phyloP scores from a whole-genome alignment of 2,329 filamentous ascomycete genomes.

The Colletotrichum shisoi region DNA sequence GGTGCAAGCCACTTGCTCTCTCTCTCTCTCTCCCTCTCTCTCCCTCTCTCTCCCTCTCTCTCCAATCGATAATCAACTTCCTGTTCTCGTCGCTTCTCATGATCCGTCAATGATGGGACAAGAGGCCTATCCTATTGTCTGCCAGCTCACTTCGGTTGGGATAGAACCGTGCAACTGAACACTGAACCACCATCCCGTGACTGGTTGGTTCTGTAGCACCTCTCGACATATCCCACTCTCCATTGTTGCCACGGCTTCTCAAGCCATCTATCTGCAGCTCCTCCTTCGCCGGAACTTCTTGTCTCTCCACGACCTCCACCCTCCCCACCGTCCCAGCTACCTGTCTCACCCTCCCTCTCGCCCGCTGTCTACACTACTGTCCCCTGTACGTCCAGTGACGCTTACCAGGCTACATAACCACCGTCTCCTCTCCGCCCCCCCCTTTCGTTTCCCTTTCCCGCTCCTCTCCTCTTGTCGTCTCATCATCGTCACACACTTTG shows the following conservation, averaged over 20 bases:
- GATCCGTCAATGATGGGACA: neutral
- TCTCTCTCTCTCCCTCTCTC: neutral
- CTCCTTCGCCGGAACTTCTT: slow-evolving; percentile 29
- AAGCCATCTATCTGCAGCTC: slow-evolving; percentile 17
- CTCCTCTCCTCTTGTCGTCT: slow-evolving; percentile 1
- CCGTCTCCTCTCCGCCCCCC: slow-evolving; percentile 13
- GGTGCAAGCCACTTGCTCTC: slow-evolving; percentile 26
- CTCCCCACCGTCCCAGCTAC: slow-evolving; percentile 19
- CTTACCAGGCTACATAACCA: slow-evolving; percentile 34
- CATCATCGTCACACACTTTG: slow-evolving; percentile 26
- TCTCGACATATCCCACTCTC: slow-evolving; percentile 27
- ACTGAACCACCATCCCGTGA: slow-evolving; percentile 10
- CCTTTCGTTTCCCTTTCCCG: slow-evolving; percentile 1
- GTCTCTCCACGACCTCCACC: slow-evolving; percentile 23
- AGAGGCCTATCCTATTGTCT: neutral
- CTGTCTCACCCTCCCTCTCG: slow-evolving; percentile 36
- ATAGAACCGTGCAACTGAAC: slow-evolving; percentile 1
- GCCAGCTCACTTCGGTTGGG: neutral
- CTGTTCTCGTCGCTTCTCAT: slow-evolving; percentile 17
- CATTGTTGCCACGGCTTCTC: slow-evolving; percentile 11
- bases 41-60: neutral
- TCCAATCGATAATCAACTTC: neutral
- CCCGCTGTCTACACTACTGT: slow-evolving; percentile 9
- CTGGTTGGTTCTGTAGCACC: slow-evolving; percentile 1
- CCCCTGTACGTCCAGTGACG: slow-evolving; percentile 20